Evolutionary conservation across 1,139 yeast genomes (phyloP), one percentile per base, ranked within the genome.

Genomic region (Geotrichum phurueaensis): DNA sequence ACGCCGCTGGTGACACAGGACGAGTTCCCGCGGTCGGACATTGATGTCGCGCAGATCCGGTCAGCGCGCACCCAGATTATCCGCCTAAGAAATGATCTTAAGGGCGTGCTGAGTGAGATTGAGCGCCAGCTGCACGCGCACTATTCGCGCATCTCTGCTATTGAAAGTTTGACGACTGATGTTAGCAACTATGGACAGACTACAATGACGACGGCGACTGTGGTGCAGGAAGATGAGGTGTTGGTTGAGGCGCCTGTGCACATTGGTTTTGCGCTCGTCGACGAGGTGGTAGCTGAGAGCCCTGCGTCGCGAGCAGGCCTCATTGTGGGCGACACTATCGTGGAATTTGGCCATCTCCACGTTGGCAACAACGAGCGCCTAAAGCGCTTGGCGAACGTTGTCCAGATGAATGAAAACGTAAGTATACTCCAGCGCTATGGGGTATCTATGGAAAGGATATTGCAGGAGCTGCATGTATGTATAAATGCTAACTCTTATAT

Each of bases 1-100:
- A 85, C 95, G 0, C 78, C 84, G 0, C 75, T 92, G 65, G 72
- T 87, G 2, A 81, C 87, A 0, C 64, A 69, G 0, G 96, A 92
- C 68, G 97, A 97, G 47, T 94, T 82, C 67, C 99, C 99, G 0
- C 77, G 97, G 48, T 75, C 79, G 18, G 98, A 94, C 70, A 81
- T 92, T 39, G 96, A 94, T 68, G 88, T 92, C 5, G 84, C 86
- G 3, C 76, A 76, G 60, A 69, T 81, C 48, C 80, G 87, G 48
- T 77, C 85, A 1, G 76, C 95, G 58, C 75, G 97, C 63, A 81
- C 84, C 9, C 81, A 81, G 67, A 83, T 91, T 50, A 84, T 87
- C 54, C 77, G 88, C 60, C 76, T 87, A 58, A 77, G 85, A 62
- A 91, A 90, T 69, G 97, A 92, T 71, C 78, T 85, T 64, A 79